Evolutionary conservation across 257 asterid genomes (phyloP).

Genomic region (Coffea eugenioides): DNA sequence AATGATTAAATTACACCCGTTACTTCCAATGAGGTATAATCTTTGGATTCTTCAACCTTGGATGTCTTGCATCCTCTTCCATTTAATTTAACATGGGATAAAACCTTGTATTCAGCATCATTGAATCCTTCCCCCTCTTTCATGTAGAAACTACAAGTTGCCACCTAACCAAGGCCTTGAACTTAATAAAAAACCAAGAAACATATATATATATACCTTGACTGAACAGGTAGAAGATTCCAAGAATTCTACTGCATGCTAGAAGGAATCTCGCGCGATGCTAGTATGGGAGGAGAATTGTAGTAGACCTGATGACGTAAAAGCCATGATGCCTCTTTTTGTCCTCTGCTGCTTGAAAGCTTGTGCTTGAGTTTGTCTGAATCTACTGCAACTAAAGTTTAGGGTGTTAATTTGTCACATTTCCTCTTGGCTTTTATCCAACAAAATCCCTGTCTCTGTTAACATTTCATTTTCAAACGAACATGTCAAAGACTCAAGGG

Average conservation of each 20-base stretch:
- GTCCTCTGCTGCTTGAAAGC: background rate
- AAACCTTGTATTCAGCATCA: background rate
- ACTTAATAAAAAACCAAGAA: background rate
- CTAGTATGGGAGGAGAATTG: background rate
- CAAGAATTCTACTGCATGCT: background rate
- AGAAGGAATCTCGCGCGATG: background rate
- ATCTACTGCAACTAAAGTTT: background rate
- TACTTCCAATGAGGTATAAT: background rate
- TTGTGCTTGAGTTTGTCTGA: slow-evolving; percentile 10
- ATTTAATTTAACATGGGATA: background rate
- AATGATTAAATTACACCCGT: background rate
- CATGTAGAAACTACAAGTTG: background rate
- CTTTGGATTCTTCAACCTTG: background rate
- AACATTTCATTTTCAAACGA: background rate
- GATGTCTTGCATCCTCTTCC: background rate
- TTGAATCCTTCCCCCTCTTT: background rate
- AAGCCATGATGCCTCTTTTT: background rate
- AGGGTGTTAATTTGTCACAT: background rate
- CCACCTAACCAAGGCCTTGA: background rate
- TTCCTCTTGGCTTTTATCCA: background rate
- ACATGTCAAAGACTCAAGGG: background rate
- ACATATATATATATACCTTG: too few relatives aligned
- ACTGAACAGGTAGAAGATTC: background rate
- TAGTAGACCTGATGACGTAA: background rate
- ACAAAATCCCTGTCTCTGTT: background rate